Conservation (phyloP, 345 rosid species). For the Streptanthus diversifolius region DNA sequence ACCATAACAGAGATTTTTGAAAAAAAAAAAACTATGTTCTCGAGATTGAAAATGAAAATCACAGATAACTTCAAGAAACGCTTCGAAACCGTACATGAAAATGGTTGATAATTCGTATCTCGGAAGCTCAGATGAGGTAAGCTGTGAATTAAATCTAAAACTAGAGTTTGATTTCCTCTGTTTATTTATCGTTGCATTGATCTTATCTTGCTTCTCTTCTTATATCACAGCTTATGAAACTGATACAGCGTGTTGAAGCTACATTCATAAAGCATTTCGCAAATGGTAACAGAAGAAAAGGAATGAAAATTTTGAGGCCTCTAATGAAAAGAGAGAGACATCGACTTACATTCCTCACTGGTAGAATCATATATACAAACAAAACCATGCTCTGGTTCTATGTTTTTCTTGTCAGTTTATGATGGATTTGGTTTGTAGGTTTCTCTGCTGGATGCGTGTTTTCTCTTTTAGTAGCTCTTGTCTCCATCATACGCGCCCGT, state of each 20-base stretch:
- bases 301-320: constrained; percentile 58
- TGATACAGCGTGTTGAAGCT: constrained; percentile 55
- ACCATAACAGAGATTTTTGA: not conserved
- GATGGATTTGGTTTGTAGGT: constrained; percentile 36
- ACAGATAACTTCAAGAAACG: constrained; percentile 41
- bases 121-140: constrained; percentile 37
- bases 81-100: constrained; percentile 37
- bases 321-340: constrained; percentile 51
- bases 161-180: not conserved
- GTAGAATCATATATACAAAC: constrained; percentile 24
- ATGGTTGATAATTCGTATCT: constrained; percentile 45
- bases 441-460: constrained; percentile 50
- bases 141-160: not conserved
- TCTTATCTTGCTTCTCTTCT: not conserved
- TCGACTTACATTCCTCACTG: constrained; percentile 45
- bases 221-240: constrained; percentile 40
- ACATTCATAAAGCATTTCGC: constrained; percentile 64
- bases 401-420: not conserved
- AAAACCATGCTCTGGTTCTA: constrained; percentile 17
- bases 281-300: constrained; percentile 54
- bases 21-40: constrained; percentile 10
- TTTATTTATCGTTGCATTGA: not conserved
- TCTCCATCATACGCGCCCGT: constrained; percentile 36
- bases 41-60: not conserved
- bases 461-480: constrained; percentile 47